Evolutionary conservation across 129 eudicot genomes (phyloP), one percentile per base, ranked within the genome.

Genomic region (Heracleum sosnowskyi): DNA sequence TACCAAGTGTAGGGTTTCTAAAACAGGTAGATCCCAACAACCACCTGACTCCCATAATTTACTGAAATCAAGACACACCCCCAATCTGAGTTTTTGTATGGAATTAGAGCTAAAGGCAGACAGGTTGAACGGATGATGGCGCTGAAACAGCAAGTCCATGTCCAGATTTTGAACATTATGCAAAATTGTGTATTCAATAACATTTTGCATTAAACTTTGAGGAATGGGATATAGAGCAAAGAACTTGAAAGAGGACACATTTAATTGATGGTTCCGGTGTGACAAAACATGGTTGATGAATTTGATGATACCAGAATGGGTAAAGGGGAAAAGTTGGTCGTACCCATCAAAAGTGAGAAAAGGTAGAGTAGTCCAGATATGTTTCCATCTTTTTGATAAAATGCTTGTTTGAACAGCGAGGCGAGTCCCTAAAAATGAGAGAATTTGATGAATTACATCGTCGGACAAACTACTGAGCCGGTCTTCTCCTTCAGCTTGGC

Each of bases 381-480:
- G 29, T n/a, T 33, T 44, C 82, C 82, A 79, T 66, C 82, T 70
- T 22, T 10, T 66, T 17, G 77, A 70, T 18, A 79, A 47, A 3
- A 18, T 26, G 46, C 76, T 4, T 4, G 82, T 47, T 20, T 40
- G 68, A 47, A 79, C 77, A 6, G 77, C 70, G 4, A 69, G 20
- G 13, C 49, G 12, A 37, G 9, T 68, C 5, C 36, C 47, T 0
- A 70, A n/a, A 10, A 15, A 33, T 20, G 76, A 70, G 7, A 69
- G 77, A 40, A 79, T 79, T 0, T 2, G 31, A 34, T 47, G 29
- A 11, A 79, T 62, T 10, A 79, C 3, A 2, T 45, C 53, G 26
- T 79, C 77, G 4, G 82, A 46, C 49, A 79, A 36, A 18, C 2
- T 46, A n/a, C 82, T 79, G 47, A 79, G 49, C 24, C 66, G 45